Evolutionary conservation across 176 grass and related monocot genomes (phyloP).

Genomic region (Poa pratensis): DNA sequence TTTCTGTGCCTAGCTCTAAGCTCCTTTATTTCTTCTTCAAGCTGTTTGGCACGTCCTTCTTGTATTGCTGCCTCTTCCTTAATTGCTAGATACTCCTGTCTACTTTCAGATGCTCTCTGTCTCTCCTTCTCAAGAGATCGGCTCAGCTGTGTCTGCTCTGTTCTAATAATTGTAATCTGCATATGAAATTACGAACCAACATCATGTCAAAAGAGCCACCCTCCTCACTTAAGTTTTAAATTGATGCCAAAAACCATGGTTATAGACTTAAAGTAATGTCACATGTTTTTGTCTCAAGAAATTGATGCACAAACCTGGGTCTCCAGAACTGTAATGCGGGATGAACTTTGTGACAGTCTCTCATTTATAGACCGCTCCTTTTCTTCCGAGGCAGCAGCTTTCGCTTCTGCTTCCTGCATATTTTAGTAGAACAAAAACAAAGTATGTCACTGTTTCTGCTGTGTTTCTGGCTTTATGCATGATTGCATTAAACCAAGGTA

Average conservation of each 20-base stretch:
- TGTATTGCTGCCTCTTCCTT: constrained; percentile 92
- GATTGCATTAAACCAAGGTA: constrained; percentile 11
- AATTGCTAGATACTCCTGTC: constrained; percentile 89
- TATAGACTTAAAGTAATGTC: background rate
- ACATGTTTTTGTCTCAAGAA: constrained; percentile 1
- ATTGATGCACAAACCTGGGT: constrained; percentile 73
- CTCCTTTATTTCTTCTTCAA: constrained; percentile 96
- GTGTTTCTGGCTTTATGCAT: constrained; percentile 26
- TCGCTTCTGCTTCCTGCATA: constrained; percentile 98
- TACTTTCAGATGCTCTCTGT: constrained; percentile 98
- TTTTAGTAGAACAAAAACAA: constrained; percentile 34
- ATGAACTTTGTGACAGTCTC: constrained; percentile 79
- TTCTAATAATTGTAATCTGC: constrained; percentile 96
- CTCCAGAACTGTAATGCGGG: constrained; percentile 89
- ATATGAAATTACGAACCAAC: constrained; percentile 26
- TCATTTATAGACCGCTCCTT: constrained; percentile 90
- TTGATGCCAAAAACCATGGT: constrained; percentile 12
- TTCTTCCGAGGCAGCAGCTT: constrained; percentile 95
- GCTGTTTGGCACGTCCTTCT: constrained; percentile 85
- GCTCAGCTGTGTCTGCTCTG: constrained; percentile 98
- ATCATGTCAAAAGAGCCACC: constrained; percentile 31
- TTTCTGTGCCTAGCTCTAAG: constrained; percentile 83
- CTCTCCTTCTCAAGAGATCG: constrained; percentile 98
- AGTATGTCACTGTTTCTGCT: constrained; percentile 5
- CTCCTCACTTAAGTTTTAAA: constrained; percentile 11